Evolutionary conservation across 2,329 filamentous ascomycete genomes (phyloP).

Genomic region (Nemania sp.): DNA sequence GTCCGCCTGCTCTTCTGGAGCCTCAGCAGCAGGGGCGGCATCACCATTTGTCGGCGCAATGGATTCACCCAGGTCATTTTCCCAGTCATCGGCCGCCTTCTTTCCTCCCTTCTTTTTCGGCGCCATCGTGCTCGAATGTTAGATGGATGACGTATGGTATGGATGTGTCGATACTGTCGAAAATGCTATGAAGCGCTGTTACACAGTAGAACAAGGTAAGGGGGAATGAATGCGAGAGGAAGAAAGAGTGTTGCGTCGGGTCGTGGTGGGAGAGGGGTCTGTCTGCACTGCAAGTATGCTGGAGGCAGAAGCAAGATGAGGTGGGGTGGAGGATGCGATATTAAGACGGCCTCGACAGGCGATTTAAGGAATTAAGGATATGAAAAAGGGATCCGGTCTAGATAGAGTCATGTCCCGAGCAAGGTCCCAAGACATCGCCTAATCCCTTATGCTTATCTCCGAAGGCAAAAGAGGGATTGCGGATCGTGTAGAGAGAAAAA

Average conservation of each 20-base stretch:
- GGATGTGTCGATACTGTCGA: constrained; percentile 1
- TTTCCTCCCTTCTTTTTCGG: constrained; percentile 93
- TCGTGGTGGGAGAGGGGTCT: neutral
- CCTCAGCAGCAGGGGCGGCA: constrained; percentile 55
- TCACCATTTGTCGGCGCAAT: constrained; percentile 67
- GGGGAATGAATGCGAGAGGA: constrained; percentile 1
- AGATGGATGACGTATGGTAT: neutral
- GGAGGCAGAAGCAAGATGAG: constrained; percentile 20
- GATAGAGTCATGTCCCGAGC: constrained; percentile 32
- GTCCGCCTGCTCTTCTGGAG: constrained; percentile 61
- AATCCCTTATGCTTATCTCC: constrained; percentile 25
- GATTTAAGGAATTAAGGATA: neutral
- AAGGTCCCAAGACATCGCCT: constrained; percentile 33
- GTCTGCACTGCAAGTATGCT: neutral
- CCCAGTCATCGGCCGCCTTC: constrained; percentile 93
- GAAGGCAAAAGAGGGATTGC: constrained; percentile 23
- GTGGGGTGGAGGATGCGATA: constrained; percentile 24
- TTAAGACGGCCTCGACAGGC: constrained; percentile 19
- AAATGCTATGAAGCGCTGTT: neutral
- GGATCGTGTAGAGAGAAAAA: constrained; percentile 8
- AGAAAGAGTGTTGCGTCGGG: constrained; percentile 13
- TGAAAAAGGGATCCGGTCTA: constrained; percentile 21
- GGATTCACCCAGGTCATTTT: constrained; percentile 87
- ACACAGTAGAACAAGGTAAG: constrained; percentile 9
- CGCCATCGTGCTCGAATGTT: constrained; percentile 75